phyloP scores from a whole-genome alignment of 176 grass and related monocot species.

The Ensete glaucum region DNA sequence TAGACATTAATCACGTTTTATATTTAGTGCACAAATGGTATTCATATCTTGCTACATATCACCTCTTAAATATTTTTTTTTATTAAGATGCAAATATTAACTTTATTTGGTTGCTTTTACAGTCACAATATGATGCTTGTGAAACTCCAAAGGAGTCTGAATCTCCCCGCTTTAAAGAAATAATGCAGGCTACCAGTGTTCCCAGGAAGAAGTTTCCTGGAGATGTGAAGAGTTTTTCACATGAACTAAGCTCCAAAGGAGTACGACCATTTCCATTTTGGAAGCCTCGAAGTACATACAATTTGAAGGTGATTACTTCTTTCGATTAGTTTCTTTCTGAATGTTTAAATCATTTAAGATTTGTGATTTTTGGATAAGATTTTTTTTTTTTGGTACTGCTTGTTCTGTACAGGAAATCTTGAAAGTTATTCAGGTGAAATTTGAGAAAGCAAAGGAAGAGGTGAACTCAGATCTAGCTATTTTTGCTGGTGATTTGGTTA shows the following conservation, averaged over 20 bases:
- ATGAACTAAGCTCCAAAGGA: conserved; percentile 97
- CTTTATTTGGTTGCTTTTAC: background rate
- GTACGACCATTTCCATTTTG: conserved; percentile 87
- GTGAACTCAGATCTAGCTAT: conserved; percentile 89
- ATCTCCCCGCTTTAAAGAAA: conserved; percentile 97
- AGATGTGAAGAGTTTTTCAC: conserved; percentile 94
- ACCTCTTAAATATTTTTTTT: conserved; percentile 14
- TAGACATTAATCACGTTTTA: conserved; percentile 9
- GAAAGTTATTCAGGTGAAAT: conserved; percentile 82
- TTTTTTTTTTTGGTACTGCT: background rate
- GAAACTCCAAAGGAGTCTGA: conserved; percentile 97
- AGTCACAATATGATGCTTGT: conserved; percentile 75
- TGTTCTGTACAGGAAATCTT: conserved; percentile 64
- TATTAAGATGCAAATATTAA: background rate
- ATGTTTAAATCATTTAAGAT: background rate
- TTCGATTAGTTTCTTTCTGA: background rate
- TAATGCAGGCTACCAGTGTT: conserved; percentile 97
- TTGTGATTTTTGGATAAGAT: background rate
- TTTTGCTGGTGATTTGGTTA: conserved; percentile 88
- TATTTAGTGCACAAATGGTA: background rate
- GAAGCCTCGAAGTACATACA: conserved; percentile 81
- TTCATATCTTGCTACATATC: background rate
- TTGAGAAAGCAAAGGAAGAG: conserved; percentile 99
- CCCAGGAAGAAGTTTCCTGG: conserved; percentile 70
- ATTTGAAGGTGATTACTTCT: conserved; percentile 58